phyloP scores from a whole-genome alignment of 1,284 basidiomycete genomes.

The Trichosporon ovoides region DNA sequence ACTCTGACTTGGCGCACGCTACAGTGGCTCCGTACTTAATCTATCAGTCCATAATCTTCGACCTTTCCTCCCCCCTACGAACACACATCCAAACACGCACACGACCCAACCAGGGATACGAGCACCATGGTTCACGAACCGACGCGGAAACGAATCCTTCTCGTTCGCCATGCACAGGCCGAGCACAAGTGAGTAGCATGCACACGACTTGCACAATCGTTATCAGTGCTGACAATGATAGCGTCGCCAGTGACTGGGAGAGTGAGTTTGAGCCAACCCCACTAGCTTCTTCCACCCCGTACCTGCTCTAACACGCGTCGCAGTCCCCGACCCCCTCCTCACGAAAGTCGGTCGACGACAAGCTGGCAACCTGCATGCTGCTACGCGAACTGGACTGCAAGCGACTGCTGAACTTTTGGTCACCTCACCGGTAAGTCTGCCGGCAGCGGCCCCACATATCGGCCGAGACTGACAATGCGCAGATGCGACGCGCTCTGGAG shows the following conservation, averaged over 20 bases:
- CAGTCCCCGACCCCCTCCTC: conserved; percentile 45
- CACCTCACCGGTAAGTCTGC: conserved; percentile 37
- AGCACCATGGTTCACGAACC: conserved; percentile 7
- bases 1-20: too few relatives aligned
- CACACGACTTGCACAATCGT: not conserved
- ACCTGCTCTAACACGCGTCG: not conserved
- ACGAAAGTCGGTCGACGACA: conserved; percentile 44
- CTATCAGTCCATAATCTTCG: not conserved
- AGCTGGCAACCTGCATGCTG: conserved; percentile 30
- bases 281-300: not conserved
- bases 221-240: conserved; percentile 14
- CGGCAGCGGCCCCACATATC: not conserved
- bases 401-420: conserved; percentile 43
- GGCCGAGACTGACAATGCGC: conserved; percentile 2
- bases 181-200: conserved; percentile 42
- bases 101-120: conserved; percentile 2
- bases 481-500: conserved; percentile 47
- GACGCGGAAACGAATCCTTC: conserved; percentile 35
- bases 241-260: conserved; percentile 42
- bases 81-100: not conserved
- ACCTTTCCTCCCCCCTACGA: not conserved
- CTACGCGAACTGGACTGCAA: conserved; percentile 38
- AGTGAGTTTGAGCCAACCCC: conserved; percentile 27
- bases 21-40: too few relatives aligned
- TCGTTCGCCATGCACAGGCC: conserved; percentile 48